Evolutionary conservation across 352 stramenopile species (phyloP), one percentile per base, ranked within the genome.

Genomic region (Globisporangium recalcitrans): DNA sequence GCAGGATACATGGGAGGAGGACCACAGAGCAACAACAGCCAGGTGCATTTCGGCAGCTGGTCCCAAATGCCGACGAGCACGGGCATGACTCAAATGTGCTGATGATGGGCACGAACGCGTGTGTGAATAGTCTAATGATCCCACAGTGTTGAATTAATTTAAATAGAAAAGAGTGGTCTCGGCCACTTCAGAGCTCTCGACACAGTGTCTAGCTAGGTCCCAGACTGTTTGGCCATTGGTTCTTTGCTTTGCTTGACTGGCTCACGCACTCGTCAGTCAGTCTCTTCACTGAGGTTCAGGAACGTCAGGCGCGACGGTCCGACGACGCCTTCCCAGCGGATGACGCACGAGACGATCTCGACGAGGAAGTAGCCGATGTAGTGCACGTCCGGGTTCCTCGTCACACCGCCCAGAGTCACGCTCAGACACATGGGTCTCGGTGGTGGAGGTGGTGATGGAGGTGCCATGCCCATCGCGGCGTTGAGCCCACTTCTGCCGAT

Each of bases 291-390:
- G 21, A 31, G 52, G 11, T 47, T 29, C 27, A 65, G 49, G 51
- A 65, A 65, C 22, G 51, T 60, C 21, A 65, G 31, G 14, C 46
- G 38, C 9, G 60, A 59, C 21, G 60, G 29, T 3, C 27, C 40
- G 1, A 44, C 42, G 7, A 24, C 32, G 16, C 36, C 52, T n/a
- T 65, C 60, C 52, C 60, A 65, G 5, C 52, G 60, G 21, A 65
- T 38, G 42, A 65, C 54, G 27, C 51, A 60, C 44, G 60, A 60
- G 10, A 65, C 51, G 21, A 65, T 44, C 32, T 65, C 60, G 52
- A 65, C 14, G 29, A 65, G 36, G 24, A 65, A 65, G 52, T 46
- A 65, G 31, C 60, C 49, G 40, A 60, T 55, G 38, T 65, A 65
- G 21, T 47, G 14, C 10, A 27, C 14, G 27, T 53, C 52, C 29